phyloP scores from a whole-genome alignment of 2,329 filamentous ascomycete genomes.

The Epichloe gansuensis region DNA sequence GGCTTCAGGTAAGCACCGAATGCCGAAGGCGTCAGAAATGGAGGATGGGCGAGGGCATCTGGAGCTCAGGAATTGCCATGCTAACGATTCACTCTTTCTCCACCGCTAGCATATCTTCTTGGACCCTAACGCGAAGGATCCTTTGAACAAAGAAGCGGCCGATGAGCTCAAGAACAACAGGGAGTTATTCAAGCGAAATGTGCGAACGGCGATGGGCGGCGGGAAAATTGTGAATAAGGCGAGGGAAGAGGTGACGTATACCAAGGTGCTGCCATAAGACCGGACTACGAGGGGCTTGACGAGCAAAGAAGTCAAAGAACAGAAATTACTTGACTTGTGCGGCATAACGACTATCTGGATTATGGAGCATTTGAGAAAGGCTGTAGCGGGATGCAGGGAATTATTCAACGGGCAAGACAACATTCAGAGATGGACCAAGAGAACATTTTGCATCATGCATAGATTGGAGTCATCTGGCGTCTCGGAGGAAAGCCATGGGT shows the following conservation, averaged over 20 bases:
- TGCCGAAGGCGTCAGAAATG: not conserved
- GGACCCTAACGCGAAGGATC: conserved; percentile 92
- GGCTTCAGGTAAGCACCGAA: conserved; percentile 56
- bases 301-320: not conserved
- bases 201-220: conserved; percentile 71
- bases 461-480: not conserved
- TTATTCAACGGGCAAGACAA: not conserved
- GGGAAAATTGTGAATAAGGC: conserved; percentile 41
- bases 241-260: conserved; percentile 54
- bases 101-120: conserved; percentile 75
- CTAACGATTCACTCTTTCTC: conserved; percentile 9
- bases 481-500: not conserved
- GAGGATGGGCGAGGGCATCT: not conserved
- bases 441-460: not conserved
- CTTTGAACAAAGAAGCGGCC: conserved; percentile 96
- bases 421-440: not conserved
- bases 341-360: not conserved
- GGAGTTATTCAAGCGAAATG: conserved; percentile 85
- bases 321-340: not conserved
- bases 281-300: not conserved
- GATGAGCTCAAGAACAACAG: conserved; percentile 79
- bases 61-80: not conserved
- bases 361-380: not conserved
- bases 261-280: conserved; percentile 60
- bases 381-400: not conserved